Evolutionary conservation across 495 filamentous ascomycete genomes (phyloP).

Genomic region (Tuber aestivum): DNA sequence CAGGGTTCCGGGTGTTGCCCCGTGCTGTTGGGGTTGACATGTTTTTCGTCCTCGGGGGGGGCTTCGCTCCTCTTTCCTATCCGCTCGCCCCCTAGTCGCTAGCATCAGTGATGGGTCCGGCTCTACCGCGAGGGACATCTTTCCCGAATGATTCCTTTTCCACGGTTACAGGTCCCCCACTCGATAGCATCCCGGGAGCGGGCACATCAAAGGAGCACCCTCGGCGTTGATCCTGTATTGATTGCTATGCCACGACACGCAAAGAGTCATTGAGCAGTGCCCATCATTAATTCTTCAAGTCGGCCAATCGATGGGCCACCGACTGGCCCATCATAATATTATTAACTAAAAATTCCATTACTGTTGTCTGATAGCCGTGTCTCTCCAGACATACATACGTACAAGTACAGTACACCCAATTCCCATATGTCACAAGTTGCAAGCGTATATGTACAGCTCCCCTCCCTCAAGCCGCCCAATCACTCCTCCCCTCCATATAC

Average conservation of each 20-base stretch:
- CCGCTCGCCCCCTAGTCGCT: not conserved
- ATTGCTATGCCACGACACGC: not conserved
- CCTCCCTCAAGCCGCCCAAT: not conserved
- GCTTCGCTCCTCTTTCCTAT: not conserved
- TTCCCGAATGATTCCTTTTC: not conserved
- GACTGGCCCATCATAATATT: not conserved
- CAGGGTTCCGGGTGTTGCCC: not conserved
- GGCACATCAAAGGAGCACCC: not conserved
- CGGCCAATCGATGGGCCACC: not conserved
- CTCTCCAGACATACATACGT: not conserved
- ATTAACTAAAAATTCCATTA: not conserved
- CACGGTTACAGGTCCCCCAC: not conserved
- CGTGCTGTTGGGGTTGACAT: not conserved
- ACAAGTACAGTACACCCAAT: not conserved
- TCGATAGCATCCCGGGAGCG: not conserved
- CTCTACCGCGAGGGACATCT: not conserved
- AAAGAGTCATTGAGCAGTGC: not conserved
- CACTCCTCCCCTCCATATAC: conserved; percentile 16
- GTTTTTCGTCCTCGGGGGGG: not conserved
- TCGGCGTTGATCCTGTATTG: not conserved
- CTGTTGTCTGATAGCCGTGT: not conserved
- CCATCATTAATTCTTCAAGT: not conserved
- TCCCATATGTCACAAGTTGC: not conserved
- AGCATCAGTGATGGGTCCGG: not conserved
- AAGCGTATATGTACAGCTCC: not conserved